Conservation (phyloP, 352 stramenopile genomes). For the Pythium guiyangense region DNA sequence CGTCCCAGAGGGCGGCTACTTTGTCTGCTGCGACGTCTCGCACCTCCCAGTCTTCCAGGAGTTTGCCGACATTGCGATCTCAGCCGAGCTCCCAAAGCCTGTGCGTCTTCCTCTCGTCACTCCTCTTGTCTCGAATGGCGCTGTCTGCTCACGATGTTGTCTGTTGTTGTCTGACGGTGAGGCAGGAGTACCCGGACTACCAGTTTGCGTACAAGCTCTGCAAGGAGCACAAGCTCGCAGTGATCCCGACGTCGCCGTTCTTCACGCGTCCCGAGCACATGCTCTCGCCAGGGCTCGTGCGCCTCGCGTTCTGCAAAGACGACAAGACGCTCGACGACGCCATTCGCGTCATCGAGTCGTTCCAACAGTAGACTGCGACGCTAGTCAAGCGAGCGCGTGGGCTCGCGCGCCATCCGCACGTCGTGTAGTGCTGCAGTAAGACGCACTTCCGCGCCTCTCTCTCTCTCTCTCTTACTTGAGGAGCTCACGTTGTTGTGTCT, state of each 20-base stretch:
- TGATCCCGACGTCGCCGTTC: conserved; percentile 94
- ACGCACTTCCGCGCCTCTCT: no score
- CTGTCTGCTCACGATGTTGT: not conserved
- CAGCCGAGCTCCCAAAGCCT: conserved; percentile 43
- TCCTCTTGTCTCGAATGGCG: not conserved
- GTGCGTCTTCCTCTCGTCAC: conserved; percentile 19
- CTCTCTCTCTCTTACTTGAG: not conserved
- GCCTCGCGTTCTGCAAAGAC: conserved; percentile 97
- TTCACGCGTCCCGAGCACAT: conserved; percentile 84
- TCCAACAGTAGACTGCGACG: conserved; percentile 11
- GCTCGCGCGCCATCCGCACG: not conserved
- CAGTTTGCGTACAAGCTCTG: conserved; percentile 90
- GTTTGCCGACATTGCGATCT: conserved; percentile 52
- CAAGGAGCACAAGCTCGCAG: conserved; percentile 85
- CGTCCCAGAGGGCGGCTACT: conserved; percentile 93
- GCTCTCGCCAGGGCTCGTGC: conserved; percentile 69
- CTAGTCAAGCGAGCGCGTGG: conserved; percentile 8
- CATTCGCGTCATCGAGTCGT: conserved; percentile 68
- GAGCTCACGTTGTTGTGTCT: not conserved
- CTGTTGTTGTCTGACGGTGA: not conserved
- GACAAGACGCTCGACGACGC: conserved; percentile 91
- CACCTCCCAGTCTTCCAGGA: conserved; percentile 67
- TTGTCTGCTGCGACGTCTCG: conserved; percentile 88
- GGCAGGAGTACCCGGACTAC: conserved; percentile 80
- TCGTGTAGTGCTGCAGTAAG: no score